These are phyloP conservation scores for Scutellaria minor DNA, from an alignment of 257 asterid genomes.

Conservation along the genomic window DNA sequence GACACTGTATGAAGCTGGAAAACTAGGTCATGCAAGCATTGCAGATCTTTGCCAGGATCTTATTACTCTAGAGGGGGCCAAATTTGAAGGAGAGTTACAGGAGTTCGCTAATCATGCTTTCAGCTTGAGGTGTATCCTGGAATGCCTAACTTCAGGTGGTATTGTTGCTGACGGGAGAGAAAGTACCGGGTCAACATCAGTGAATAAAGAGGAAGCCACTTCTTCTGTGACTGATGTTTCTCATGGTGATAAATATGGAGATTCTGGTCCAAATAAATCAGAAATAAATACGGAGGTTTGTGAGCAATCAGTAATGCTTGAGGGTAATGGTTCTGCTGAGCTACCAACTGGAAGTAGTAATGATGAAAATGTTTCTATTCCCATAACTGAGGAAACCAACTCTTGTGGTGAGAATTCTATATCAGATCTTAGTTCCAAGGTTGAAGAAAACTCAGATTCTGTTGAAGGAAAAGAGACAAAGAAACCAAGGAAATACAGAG, in stretches of 20 bases:
- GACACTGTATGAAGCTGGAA: slow-evolving; percentile 97
- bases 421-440: slow-evolving; percentile 48
- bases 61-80: slow-evolving; percentile 86
- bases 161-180: slow-evolving; percentile 55
- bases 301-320: slow-evolving; percentile 38
- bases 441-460: slow-evolving; percentile 49
- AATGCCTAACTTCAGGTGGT: slow-evolving; percentile 96
- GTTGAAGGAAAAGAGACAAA: slow-evolving; percentile 59
- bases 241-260: slow-evolving; percentile 43
- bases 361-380: slow-evolving; percentile 45
- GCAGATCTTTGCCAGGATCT: slow-evolving; percentile 94
- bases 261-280: slow-evolving; percentile 38
- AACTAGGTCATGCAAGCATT: slow-evolving; percentile 88
- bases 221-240: slow-evolving; percentile 44
- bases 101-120: slow-evolving; percentile 99
- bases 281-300: slow-evolving; percentile 42
- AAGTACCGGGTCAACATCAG: slow-evolving; percentile 42
- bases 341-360: slow-evolving; percentile 33
- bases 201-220: slow-evolving; percentile 49
- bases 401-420: slow-evolving; percentile 45
- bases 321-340: slow-evolving; percentile 49
- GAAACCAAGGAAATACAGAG: slow-evolving; percentile 72
- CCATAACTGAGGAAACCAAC: slow-evolving; percentile 46
- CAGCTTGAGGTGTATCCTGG: slow-evolving; percentile 91
- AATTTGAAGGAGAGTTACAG: slow-evolving; percentile 98